Evolutionary conservation across 345 rosid genomes (phyloP).

Genomic region (Rhizophora apiculata): DNA sequence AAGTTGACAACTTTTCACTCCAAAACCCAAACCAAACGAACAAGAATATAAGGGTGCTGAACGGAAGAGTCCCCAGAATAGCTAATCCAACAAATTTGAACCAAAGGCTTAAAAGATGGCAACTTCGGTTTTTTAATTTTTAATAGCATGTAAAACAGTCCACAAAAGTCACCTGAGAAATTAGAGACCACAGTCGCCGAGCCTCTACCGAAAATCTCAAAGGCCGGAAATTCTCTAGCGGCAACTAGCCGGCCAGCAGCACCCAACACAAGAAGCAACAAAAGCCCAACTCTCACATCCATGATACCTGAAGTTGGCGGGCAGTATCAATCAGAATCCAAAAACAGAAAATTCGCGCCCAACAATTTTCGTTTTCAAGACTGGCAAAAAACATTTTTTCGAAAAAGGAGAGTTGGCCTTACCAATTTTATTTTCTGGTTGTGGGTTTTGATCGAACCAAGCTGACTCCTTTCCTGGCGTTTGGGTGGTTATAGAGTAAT

Average conservation of each 20-base stretch:
- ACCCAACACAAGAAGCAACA: slow-evolving; percentile 55
- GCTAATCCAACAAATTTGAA: background rate
- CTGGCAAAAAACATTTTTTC: too few species aligned
- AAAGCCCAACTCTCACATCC: slow-evolving; percentile 52
- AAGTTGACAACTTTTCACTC: background rate
- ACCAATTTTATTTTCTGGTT: too few species aligned
- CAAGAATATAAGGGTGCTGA: too few species aligned
- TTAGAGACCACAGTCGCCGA: background rate
- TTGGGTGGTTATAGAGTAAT: too few species aligned
- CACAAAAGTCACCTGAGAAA: slow-evolving; percentile 25
- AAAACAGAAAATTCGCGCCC: background rate
- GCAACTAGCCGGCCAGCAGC: slow-evolving; percentile 41
- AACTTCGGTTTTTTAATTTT: background rate
- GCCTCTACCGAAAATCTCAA: slow-evolving; percentile 25
- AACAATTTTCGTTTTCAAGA: too few species aligned
- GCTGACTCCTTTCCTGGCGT: too few species aligned
- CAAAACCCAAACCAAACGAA: background rate
- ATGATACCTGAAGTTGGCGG: slow-evolving; percentile 44
- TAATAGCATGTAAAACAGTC: background rate
- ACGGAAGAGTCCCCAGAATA: background rate
- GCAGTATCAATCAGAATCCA: slow-evolving; percentile 2
- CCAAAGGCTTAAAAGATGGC: background rate
- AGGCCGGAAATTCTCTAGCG: slow-evolving; percentile 49
- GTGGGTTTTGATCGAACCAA: too few species aligned
- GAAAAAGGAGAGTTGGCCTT: too few species aligned